phyloP scores from a whole-genome alignment of 305 asterid species.

The Fraxinus xanthoxyloides region DNA sequence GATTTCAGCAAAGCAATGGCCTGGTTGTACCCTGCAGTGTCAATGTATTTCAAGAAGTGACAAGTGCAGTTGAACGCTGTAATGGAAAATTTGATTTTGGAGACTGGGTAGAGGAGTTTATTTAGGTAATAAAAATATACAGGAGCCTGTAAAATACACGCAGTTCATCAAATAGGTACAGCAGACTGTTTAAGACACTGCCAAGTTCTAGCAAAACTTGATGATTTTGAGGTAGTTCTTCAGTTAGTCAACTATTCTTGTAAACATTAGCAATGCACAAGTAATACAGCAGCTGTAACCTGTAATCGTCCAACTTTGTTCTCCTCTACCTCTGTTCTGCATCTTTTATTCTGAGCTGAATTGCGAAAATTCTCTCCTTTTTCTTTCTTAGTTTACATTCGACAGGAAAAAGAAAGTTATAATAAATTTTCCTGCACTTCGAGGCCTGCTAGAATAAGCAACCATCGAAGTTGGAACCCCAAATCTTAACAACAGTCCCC shows the following conservation, averaged over 20 bases:
- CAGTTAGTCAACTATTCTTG: not conserved
- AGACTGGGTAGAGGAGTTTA: constrained; percentile 55
- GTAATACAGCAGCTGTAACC: not conserved
- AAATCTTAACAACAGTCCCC: no score
- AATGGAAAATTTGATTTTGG: constrained; percentile 62
- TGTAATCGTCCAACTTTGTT: not conserved
- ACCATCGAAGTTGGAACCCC: not conserved
- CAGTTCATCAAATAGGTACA: not conserved
- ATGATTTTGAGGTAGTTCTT: not conserved
- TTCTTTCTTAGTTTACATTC: not conserved
- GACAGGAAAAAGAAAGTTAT: not conserved
- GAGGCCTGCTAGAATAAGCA: not conserved
- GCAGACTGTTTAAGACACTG: constrained; percentile 2
- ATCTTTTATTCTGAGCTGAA: not conserved
- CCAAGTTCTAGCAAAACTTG: constrained; percentile 4
- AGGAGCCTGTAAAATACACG: not conserved
- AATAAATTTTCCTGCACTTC: not conserved
- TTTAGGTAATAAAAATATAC: constrained; percentile 22
- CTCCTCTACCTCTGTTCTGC: not conserved
- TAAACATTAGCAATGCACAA: not conserved
- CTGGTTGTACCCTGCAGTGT: constrained; percentile 75
- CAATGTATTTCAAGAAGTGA: constrained; percentile 56
- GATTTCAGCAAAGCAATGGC: constrained; percentile 51
- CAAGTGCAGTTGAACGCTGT: constrained; percentile 64
- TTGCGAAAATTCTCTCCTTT: not conserved